phyloP scores from a whole-genome alignment of 495 filamentous ascomycete genomes.

The Neurospora intermedia region DNA sequence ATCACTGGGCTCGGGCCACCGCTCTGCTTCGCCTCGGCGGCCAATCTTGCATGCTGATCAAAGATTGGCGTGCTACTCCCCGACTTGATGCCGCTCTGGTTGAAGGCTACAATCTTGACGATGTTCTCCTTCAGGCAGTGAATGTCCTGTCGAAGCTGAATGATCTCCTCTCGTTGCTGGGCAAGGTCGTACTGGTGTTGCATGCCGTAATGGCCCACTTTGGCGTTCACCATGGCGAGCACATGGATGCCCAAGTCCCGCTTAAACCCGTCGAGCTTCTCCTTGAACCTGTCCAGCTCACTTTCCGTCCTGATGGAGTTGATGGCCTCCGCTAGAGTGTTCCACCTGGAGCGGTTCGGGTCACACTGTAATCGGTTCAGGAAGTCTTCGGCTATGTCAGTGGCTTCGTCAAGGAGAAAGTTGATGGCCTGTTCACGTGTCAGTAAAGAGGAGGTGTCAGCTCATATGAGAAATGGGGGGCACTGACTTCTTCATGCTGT shows the following conservation, averaged over 20 bases:
- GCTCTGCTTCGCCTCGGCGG: not conserved
- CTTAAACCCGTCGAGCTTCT: not conserved
- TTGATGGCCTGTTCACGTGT: not conserved
- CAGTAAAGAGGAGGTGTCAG: not conserved
- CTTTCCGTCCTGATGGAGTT: not conserved
- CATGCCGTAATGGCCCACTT: not conserved
- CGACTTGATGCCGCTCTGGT: not conserved
- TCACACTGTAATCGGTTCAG: not conserved
- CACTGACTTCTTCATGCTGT: not conserved
- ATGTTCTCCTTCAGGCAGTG: not conserved
- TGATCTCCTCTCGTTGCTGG: not conserved
- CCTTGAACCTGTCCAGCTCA: not conserved
- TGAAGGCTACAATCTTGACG: not conserved
- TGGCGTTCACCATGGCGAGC: not conserved
- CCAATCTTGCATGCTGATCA: not conserved
- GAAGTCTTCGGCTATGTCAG: not conserved
- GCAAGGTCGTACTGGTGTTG: not conserved
- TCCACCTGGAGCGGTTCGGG: not conserved
- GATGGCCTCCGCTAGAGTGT: not conserved
- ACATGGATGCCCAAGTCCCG: not conserved
- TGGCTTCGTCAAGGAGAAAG: not conserved
- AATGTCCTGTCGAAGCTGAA: not conserved
- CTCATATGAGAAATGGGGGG: not conserved
- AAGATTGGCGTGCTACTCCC: not conserved
- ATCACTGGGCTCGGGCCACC: not conserved